Evolutionary conservation across 805 yeast species (phyloP).

Genomic region (Cyberlindnera samutprakarnensis): DNA sequence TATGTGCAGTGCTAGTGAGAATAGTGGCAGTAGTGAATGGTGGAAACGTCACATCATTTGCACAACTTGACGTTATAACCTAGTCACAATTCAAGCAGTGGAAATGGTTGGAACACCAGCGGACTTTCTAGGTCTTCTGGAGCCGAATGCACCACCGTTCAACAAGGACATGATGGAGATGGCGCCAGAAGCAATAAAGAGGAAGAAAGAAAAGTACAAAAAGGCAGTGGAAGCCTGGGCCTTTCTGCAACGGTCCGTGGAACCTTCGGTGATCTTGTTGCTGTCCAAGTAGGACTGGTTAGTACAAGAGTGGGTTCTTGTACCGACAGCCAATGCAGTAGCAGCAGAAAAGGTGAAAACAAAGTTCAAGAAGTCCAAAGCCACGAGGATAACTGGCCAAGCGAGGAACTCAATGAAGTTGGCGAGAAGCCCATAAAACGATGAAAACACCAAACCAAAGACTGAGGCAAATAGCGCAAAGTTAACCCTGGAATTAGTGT

Average conservation of each 20-base stretch:
- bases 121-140: conserved; percentile 46
- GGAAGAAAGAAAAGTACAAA: conserved; percentile 76
- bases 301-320: conserved; percentile 79
- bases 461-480: conserved; percentile 83
- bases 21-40: background rate
- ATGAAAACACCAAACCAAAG: conserved; percentile 74
- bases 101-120: conserved; percentile 88
- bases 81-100: conserved; percentile 69
- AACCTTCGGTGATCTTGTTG: conserved; percentile 72
- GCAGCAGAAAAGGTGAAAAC: conserved; percentile 94
- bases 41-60: too few relatives aligned
- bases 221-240: conserved; percentile 82
- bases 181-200: conserved; percentile 58
- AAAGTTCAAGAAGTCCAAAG: conserved; percentile 78
- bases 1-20: background rate
- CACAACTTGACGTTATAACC: too few relatives aligned
- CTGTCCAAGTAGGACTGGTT: conserved; percentile 54
- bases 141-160: conserved; percentile 53
- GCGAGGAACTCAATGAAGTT: conserved; percentile 72
- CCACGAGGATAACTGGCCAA: conserved; percentile 74
- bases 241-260: conserved; percentile 83
- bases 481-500: conserved; percentile 68
- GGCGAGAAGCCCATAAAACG: conserved; percentile 73
- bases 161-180: conserved; percentile 46
- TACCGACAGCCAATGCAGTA: conserved; percentile 87